A percentile compares a stretch with the other conserved stretches of the same genome.
Evolutionary conservation across 331 rosid genomes (phyloP).

Genomic region (Arachis monticola): DNA sequence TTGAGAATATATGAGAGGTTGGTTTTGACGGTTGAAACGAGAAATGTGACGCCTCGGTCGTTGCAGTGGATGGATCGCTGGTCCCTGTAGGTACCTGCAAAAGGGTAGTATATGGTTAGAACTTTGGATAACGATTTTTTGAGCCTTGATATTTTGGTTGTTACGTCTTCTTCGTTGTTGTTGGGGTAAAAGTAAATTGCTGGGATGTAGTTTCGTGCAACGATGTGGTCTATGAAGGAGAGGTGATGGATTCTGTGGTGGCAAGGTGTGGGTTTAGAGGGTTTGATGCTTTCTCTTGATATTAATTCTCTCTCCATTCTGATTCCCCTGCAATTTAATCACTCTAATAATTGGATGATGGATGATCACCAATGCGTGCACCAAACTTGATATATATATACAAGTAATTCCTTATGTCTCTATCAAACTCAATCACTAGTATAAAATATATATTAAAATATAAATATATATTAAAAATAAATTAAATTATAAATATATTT

Average conservation of each 20-base stretch:
- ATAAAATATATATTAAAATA: too few relatives aligned
- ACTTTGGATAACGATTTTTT: slow-evolving; percentile 46
- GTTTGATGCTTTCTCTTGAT: slow-evolving; percentile 44
- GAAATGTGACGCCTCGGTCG: slow-evolving; percentile 43
- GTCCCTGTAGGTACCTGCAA: slow-evolving; percentile 52
- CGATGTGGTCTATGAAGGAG: slow-evolving; percentile 36
- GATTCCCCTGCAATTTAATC: too few relatives aligned
- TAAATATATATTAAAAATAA: too few relatives aligned
- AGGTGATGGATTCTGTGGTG: slow-evolving; percentile 33
- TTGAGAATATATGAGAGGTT: slow-evolving; percentile 34
- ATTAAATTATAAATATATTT: too few relatives aligned
- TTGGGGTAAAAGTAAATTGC: slow-evolving; percentile 33
- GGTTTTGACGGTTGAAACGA: background rate
- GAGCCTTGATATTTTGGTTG: slow-evolving; percentile 19
- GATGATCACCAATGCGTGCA: too few relatives aligned
- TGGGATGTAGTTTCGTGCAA: slow-evolving; percentile 34
- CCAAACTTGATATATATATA: too few relatives aligned
- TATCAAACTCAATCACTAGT: too few relatives aligned
- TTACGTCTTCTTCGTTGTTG: background rate
- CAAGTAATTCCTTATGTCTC: too few relatives aligned
- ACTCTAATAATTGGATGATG: too few relatives aligned
- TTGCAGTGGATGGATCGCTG: slow-evolving; percentile 51
- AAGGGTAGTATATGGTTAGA: slow-evolving; percentile 47
- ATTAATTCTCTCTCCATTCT: slow-evolving; percentile 38
- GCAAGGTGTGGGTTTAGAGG: slow-evolving; percentile 47